A percentile compares a stretch with the other conserved stretches of the same genome.
These are phyloP conservation scores for Myxozyma geophila DNA, from an alignment of 805 yeast genomes.

Conservation along the genomic window DNA sequence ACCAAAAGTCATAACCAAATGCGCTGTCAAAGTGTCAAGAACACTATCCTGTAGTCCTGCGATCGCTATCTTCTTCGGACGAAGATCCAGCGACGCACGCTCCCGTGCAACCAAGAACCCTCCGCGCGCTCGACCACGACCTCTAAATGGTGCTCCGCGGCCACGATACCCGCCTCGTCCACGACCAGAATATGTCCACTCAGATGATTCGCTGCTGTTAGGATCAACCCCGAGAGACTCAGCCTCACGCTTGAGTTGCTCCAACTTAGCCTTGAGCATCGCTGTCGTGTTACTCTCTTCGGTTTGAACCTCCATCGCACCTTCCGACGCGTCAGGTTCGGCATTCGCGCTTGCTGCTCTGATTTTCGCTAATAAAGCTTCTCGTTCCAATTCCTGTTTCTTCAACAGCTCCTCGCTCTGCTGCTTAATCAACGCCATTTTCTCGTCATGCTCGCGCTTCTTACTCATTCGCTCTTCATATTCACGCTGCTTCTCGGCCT, in stretches of 20 bases:
- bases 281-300: conserved; percentile 35
- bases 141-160: conserved; percentile 35
- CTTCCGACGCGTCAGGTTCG: conserved; percentile 9
- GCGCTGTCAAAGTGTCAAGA: conserved; percentile 1
- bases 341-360: conserved; percentile 23
- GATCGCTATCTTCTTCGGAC: conserved; percentile 48
- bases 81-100: conserved; percentile 45
- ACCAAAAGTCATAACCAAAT: conserved; percentile 37
- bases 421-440: conserved; percentile 44
- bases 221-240: conserved; percentile 41
- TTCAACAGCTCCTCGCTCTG: conserved; percentile 47
- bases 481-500: conserved; percentile 49
- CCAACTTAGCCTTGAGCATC: conserved; percentile 44
- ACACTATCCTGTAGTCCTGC: conserved; percentile 39
- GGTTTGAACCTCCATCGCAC: conserved; percentile 1
- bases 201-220: conserved; percentile 27
- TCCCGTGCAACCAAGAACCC: conserved; percentile 38
- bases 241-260: conserved; percentile 46
- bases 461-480: conserved; percentile 49
- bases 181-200: conserved; percentile 19
- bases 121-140: conserved; percentile 40
- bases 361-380: conserved; percentile 33
- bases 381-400: conserved; percentile 45
- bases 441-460: conserved; percentile 45
- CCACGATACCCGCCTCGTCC: conserved; percentile 35